A percentile compares a stretch with the other conserved stretches of the same genome.
Conservation (phyloP, 495 filamentous ascomycete genomes). For the Xylaria bambusicola region DNA sequence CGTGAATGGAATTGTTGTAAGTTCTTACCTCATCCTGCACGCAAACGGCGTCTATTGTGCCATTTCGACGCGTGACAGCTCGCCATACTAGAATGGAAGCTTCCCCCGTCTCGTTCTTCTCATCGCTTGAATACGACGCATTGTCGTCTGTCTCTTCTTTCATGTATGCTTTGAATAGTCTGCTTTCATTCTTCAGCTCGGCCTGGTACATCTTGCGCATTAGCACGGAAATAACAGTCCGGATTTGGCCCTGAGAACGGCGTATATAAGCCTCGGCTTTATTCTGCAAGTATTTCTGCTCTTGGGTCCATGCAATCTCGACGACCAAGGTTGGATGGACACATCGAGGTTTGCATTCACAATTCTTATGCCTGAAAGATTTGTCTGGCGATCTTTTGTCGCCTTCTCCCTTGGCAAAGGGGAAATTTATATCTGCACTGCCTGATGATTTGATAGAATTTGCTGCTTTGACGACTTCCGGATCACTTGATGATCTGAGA, state of each 20-base stretch:
- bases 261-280: neutral
- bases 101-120: neutral
- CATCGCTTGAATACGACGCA: neutral
- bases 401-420: neutral
- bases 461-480: neutral
- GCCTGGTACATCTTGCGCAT: neutral
- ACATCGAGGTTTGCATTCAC: neutral
- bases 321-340: neutral
- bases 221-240: neutral
- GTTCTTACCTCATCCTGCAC: neutral
- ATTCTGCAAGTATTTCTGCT: neutral
- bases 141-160: neutral
- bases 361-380: neutral
- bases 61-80: neutral
- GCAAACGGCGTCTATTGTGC: neutral
- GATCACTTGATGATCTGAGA: neutral
- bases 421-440: neutral
- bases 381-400: neutral
- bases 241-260: neutral
- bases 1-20: neutral
- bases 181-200: neutral
- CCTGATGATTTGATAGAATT: neutral
- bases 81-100: neutral
- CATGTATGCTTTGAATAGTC: neutral
- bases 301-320: neutral